A percentile compares a stretch with the other conserved stretches of the same genome.
These are phyloP conservation scores for Aspergillus wentii DNA, from an alignment of 495 filamentous ascomycete species.

Conservation along the genomic window DNA sequence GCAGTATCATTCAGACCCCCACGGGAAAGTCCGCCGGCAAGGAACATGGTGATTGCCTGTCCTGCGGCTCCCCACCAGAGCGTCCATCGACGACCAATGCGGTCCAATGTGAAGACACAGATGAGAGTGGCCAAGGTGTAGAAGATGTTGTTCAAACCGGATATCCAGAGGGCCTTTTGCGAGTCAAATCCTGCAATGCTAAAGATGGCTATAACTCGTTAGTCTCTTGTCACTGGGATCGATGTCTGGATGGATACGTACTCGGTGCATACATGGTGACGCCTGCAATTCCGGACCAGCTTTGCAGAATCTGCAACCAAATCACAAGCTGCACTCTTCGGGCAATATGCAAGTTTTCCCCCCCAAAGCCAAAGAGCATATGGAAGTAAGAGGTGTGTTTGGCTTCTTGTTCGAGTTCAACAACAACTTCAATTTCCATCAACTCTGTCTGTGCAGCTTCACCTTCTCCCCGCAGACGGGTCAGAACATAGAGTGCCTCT, in stretches of 20 bases:
- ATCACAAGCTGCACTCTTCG: conserved; percentile 54
- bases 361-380: conserved; percentile 12
- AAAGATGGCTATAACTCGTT: too few relatives aligned
- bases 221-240: too few relatives aligned
- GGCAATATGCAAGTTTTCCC: conserved; percentile 47
- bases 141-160: conserved; percentile 49
- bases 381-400: conserved; percentile 1
- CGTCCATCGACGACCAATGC: conserved; percentile 55
- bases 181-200: conserved; percentile 15
- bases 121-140: conserved; percentile 45
- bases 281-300: conserved; percentile 56
- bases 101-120: conserved; percentile 53
- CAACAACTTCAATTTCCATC: conserved; percentile 7
- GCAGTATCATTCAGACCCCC: conserved; percentile 25
- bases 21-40: conserved; percentile 32
- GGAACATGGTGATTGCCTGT: conserved; percentile 46
- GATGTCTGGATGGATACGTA: background rate
- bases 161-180: conserved; percentile 33
- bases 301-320: conserved; percentile 57
- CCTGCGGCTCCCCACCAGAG: conserved; percentile 54
- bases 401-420: conserved; percentile 12
- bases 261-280: conserved; percentile 31
- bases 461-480: conserved; percentile 16
- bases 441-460: conserved; percentile 19
- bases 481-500: conserved; percentile 48